Base-by-base conservation (phyloP, 805 yeast species). In the Ogataea chonburiensis region DNA sequence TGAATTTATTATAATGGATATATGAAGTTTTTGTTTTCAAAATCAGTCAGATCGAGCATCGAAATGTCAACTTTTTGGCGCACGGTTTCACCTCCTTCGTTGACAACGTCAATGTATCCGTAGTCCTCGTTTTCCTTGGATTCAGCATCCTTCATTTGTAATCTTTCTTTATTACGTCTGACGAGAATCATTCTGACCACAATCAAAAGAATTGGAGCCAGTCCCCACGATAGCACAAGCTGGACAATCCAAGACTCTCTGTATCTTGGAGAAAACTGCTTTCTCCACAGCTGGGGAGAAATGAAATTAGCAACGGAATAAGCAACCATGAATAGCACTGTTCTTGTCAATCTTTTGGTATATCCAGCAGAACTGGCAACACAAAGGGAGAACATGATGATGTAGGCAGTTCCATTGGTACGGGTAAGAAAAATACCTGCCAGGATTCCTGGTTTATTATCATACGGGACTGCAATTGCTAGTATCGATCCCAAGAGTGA, bases 281-380 rank as follows among this genome's bases (percentile, higher is more conserved):
- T 60, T 49, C 64, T 63, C 79, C 80, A 77, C 24, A 76, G 48
- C 50, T 75, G 81, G 3, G 81, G 80, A 4, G 78, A 68, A 21
- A 75, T 67, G 23, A 76, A 64, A 46, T 77, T 76, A 9, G 75
- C 64, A 31, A 74, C 44, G 38, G 73, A 61, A 38, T 70, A 75
- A 15, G 65, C 65, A n/a, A 66, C 53, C 74, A 75, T 66, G 17
- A 68, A 56, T 40, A 73, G 46, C 7, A 67, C 74, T 41, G 68
- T 70, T 60, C 80, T 69, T 0, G 71, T 64, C 7, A 73, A 40
- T 44, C 64, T 68, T 53, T 77, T 77, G 5, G 81, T 73, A 45
- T 73, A 67, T 21, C 79, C 79, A 34, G 67, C 60, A 31, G 68
- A 61, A 1, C 64, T 51, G 18, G 63, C 17, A 6, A 50, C 34